A percentile compares a stretch with the other conserved stretches of the same genome.
Conservation (phyloP, 495 filamentous ascomycete genomes). For the Halenospora varia region DNA sequence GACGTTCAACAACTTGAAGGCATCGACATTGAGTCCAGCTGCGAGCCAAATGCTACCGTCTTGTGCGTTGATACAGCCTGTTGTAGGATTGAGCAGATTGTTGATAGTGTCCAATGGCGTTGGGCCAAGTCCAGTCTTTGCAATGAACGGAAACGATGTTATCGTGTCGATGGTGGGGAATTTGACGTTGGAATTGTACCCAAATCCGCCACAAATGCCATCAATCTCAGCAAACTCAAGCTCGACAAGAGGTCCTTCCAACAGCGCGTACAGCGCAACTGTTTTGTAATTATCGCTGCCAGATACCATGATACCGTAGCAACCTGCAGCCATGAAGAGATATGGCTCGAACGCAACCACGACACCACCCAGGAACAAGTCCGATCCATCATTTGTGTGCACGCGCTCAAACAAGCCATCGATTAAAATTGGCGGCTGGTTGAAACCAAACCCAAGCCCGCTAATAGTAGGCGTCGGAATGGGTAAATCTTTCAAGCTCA, state of each 20-base stretch:
- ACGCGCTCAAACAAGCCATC: constrained; percentile 33
- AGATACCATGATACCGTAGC: constrained; percentile 25
- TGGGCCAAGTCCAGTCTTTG: neutral
- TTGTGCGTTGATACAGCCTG: constrained; percentile 24
- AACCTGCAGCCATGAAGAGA: constrained; percentile 34
- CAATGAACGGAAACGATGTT: constrained; percentile 36
- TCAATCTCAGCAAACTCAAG: constrained; percentile 39
- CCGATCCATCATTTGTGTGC: constrained; percentile 13
- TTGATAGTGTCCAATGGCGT: constrained; percentile 8
- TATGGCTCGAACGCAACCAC: constrained; percentile 32
- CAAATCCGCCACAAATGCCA: constrained; percentile 38
- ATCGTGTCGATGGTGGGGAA: constrained; percentile 32
- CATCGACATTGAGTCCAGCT: constrained; percentile 34
- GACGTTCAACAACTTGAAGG: constrained; percentile 38
- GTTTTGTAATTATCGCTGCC: constrained; percentile 26
- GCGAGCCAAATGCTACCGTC: constrained; percentile 36
- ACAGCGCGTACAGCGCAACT: constrained; percentile 34
- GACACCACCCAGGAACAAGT: constrained; percentile 35
- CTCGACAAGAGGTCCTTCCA: constrained; percentile 40
- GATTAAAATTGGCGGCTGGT: constrained; percentile 34
- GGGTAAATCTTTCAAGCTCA: neutral
- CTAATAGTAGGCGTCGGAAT: constrained; percentile 18
- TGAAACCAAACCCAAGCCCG: constrained; percentile 33
- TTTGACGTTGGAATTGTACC: constrained; percentile 36
- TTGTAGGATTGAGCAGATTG: constrained; percentile 15